Base-by-base conservation (phyloP, 176 grass and related monocot genomes). In the Triticum dicoccoides region DNA sequence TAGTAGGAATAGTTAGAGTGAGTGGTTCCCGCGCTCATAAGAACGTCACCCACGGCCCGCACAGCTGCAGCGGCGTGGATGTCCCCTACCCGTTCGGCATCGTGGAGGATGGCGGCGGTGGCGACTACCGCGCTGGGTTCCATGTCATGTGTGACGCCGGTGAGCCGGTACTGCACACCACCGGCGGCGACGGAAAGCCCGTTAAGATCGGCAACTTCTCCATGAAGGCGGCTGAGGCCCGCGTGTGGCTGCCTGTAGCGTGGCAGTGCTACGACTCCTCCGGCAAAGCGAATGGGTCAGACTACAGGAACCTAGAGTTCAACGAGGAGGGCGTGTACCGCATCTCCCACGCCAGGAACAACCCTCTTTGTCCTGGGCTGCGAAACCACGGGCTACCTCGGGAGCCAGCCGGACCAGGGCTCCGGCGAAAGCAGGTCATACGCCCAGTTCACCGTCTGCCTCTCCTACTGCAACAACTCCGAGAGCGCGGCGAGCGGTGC, bases 21-120 rank as follows among this genome's bases (percentile, higher is more conserved):
- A 6, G 1, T 34, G 34, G 8, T 10, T 44, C 41, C 41, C 41
- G 2, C 41, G 67, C 67, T 69, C 4, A 8, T 8, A 69, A 21
- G 32, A 69, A 13, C 32, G 66, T 69, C 32, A 4, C 66, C 18
- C 34, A 70, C 67, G 67, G 91, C 78, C 85, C 51, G 1, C 72
- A 52, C 51, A 88, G 76, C 68, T 90, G 91, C 13, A 78, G 91
- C 24, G 41, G 82, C 66, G 80, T 88, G 15, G 24, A 65, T 41
- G 79, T 93, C 78, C 72, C 86, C 0, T 91, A 86, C 79, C 91
- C 91, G 1, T 93, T 93, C 24, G 91, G 85, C 81, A 88, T 78
- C 21, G 9, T 4, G 2, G 63, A 66, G 11, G 1, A 37, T 3
- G 66, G 20, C 18, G 33, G 42, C 12, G 0, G 13, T 1, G 83